Evolutionary conservation across 2,329 filamentous ascomycete species (phyloP).

Genomic region (Emmonsia crescens): DNA sequence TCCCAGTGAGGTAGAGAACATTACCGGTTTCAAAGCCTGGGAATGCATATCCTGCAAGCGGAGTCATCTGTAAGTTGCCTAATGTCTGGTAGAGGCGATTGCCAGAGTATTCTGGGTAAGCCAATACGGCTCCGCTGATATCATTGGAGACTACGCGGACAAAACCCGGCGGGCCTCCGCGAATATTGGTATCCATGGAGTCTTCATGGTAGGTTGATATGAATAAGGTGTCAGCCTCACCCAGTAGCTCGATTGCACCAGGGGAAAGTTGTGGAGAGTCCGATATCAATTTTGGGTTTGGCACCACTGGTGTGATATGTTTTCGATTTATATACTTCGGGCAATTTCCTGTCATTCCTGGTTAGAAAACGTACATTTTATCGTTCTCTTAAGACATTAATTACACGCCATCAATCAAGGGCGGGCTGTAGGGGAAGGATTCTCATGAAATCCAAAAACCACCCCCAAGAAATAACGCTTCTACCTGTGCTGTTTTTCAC

Average conservation of each 20-base stretch:
- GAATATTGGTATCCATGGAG: slow-evolving; percentile 75
- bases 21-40: slow-evolving; percentile 64
- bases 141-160: slow-evolving; percentile 54
- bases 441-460: neutral
- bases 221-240: slow-evolving; percentile 64
- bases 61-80: slow-evolving; percentile 61
- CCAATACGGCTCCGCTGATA: slow-evolving; percentile 38
- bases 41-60: slow-evolving; percentile 57
- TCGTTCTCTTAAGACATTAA: neutral
- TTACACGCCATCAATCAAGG: neutral
- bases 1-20: slow-evolving; percentile 64
- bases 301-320: slow-evolving; percentile 44
- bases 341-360: slow-evolving; percentile 52
- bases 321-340: slow-evolving; percentile 80
- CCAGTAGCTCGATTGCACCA: slow-evolving; percentile 49
- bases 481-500: neutral
- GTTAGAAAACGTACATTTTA: neutral
- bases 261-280: slow-evolving; percentile 39
- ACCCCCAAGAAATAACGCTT: neutral
- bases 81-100: slow-evolving; percentile 77
- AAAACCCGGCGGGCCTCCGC: slow-evolving; percentile 66
- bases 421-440: neutral
- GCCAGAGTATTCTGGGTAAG: slow-evolving; percentile 77
- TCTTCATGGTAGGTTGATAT: slow-evolving; percentile 54
- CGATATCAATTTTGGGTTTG: slow-evolving; percentile 44